Conservation (phyloP, 2,329 filamentous ascomycete genomes). For the Cercospora canescens region DNA sequence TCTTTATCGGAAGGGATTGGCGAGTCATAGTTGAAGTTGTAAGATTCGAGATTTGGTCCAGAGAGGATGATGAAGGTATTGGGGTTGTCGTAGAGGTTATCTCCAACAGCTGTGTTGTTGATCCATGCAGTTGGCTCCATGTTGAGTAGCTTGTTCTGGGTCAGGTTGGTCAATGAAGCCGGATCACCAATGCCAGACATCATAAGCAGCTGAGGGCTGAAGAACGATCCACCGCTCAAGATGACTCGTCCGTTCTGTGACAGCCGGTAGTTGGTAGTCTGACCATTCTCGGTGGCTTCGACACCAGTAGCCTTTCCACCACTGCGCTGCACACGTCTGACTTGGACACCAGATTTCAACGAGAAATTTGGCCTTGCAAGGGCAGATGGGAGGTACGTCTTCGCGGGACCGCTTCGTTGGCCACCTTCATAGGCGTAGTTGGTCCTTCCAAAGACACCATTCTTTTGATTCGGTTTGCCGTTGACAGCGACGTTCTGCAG, state of each 20-base stretch:
- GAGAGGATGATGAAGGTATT: constrained; percentile 50
- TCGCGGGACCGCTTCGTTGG: constrained; percentile 46
- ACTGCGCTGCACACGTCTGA: constrained; percentile 49
- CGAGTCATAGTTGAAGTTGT: constrained; percentile 49
- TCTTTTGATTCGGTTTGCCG: constrained; percentile 50
- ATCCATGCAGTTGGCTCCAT: constrained; percentile 47
- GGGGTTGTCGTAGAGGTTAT: constrained; percentile 54
- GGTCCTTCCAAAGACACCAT: constrained; percentile 50
- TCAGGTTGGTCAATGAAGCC: constrained; percentile 50
- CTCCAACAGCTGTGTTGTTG: constrained; percentile 51
- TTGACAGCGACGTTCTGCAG: constrained; percentile 53
- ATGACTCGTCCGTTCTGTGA: constrained; percentile 58
- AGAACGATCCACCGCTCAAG: constrained; percentile 57
- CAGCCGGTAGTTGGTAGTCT: constrained; percentile 66
- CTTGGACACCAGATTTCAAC: constrained; percentile 57
- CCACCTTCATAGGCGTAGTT: constrained; percentile 44
- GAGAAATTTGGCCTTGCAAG: constrained; percentile 53
- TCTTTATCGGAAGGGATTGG: constrained; percentile 45
- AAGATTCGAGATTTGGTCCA: constrained; percentile 54
- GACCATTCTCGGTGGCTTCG: constrained; percentile 55
- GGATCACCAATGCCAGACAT: constrained; percentile 63
- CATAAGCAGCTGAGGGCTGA: constrained; percentile 65
- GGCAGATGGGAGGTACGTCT: constrained; percentile 53
- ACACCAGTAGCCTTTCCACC: constrained; percentile 58
- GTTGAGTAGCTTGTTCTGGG: constrained; percentile 39